Conservation (phyloP, 257 asterid species). For the Nicotiana sylvestris region DNA sequence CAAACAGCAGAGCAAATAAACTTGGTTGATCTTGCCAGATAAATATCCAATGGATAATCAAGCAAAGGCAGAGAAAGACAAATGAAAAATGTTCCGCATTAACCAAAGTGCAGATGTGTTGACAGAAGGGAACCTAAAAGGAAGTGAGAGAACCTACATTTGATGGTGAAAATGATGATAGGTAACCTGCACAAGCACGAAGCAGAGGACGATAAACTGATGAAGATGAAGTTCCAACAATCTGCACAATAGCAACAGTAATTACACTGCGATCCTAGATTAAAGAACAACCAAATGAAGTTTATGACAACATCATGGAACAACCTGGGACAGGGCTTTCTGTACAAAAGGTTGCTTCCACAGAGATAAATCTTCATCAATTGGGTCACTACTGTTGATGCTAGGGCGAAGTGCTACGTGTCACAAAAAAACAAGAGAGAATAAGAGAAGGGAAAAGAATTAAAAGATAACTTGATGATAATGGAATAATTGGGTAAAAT, state of each 20-base stretch:
- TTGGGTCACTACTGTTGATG: slow-evolving; percentile 51
- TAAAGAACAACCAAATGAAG: slow-evolving; percentile 9
- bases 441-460: slow-evolving; percentile 1
- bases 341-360: slow-evolving; percentile 87
- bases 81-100: slow-evolving; percentile 7
- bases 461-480: neutral
- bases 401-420: slow-evolving; percentile 87
- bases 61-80: neutral
- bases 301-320: slow-evolving; percentile 8
- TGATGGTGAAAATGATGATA: slow-evolving; percentile 84
- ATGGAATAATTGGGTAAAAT: neutral
- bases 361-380: slow-evolving; percentile 77
- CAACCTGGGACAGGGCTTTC: slow-evolving; percentile 82
- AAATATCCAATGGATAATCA: neutral
- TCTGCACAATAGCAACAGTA: slow-evolving; percentile 52
- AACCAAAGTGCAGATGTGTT: neutral
- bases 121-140: slow-evolving; percentile 5
- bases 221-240: slow-evolving; percentile 81
- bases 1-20: neutral
- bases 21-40: neutral
- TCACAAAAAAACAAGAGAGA: slow-evolving; percentile 23
- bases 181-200: slow-evolving; percentile 89
- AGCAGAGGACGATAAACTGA: slow-evolving; percentile 69
- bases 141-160: slow-evolving; percentile 67
- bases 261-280: slow-evolving; percentile 3